Base-by-base conservation (phyloP, 2,329 filamentous ascomycete species). In the Amphichorda felina region DNA sequence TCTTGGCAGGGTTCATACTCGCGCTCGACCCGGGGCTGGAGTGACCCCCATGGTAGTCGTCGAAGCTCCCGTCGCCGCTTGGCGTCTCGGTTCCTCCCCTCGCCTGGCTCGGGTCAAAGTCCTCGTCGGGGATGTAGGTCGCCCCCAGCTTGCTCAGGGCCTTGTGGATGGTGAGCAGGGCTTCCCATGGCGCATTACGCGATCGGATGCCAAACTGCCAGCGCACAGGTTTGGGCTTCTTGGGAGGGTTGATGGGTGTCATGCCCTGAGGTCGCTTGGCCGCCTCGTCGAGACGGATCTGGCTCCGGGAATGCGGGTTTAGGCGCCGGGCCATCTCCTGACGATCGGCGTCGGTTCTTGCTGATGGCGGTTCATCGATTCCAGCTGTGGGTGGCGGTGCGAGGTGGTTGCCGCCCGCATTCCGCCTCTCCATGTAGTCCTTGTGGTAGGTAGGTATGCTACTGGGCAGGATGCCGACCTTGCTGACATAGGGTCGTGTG, bases 171-270 rank as follows among this genome's bases (percentile, higher is more conserved):
- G 89, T 95, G 18, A 94, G 66, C 57, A 98, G 82, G 0, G 91
- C 91, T 56, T 98, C 91, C 49, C 88, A 86, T 1, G 91, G 91
- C 38, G 86, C 82, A 50, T 96, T 98, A 33, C 91, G 78, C 31
- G 86, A 94, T 26, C 91, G 76, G 41, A 98, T 98, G 38, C 91
- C 91, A 53, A 98, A 98, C 55, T 98, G 91, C 91, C 91, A 98
- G 45, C 89, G 85, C 13, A 88, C 84, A 1, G 82, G 82, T 50
- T 84, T 87, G 5, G 69, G 61, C 55, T 84, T 87, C 63, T 83
- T 86, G 4, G 66, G 56, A 3, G 77, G 74, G 35, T 67, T 60
- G 33, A 78, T 70, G 1, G 74, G 75, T 3, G 75, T 80, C 62
- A 80, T 68, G 15, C 69, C 67, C 38, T 76, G 71, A 4, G 75